Evolutionary conservation across 768 basidiomycete genomes (phyloP).

Genomic region (Mrakia frigida): DNA sequence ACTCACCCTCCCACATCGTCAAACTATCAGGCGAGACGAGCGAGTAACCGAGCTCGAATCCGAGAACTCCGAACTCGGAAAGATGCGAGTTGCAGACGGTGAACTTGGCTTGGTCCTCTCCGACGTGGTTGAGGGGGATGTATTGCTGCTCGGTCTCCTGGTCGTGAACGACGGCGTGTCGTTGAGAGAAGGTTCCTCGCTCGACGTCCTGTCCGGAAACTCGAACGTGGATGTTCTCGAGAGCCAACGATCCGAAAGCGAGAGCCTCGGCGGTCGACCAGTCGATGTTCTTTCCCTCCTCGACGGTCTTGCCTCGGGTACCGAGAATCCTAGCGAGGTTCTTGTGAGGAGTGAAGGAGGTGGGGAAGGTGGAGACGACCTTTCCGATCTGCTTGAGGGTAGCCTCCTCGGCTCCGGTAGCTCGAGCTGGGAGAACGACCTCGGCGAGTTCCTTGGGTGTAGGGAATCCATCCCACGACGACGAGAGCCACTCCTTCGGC

Average conservation of each 20-base stretch:
- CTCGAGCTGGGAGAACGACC: slow-evolving; percentile 78
- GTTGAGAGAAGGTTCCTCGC: slow-evolving; percentile 97
- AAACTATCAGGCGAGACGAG: slow-evolving; percentile 88
- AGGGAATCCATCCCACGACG: slow-evolving; percentile 97
- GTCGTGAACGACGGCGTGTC: slow-evolving; percentile 94
- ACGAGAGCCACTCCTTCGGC: slow-evolving; percentile 93
- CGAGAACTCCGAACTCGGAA: slow-evolving; percentile 89
- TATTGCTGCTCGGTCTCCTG: slow-evolving; percentile 88
- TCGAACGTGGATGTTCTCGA: slow-evolving; percentile 90
- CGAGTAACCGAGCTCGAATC: slow-evolving; percentile 97
- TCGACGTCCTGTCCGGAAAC: slow-evolving; percentile 98
- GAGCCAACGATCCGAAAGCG: slow-evolving; percentile 85
- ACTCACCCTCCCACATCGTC: slow-evolving; percentile 82
- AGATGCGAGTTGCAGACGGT: slow-evolving; percentile 94
- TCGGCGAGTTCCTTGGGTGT: slow-evolving; percentile 93
- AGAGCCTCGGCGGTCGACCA: slow-evolving; percentile 98
- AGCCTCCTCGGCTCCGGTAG: slow-evolving; percentile 73
- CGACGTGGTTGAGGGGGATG: slow-evolving; percentile 80
- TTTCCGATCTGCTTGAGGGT: slow-evolving; percentile 78
- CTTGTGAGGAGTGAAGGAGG: slow-evolving; percentile 78
- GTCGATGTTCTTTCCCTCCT: slow-evolving; percentile 87
- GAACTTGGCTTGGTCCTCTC: slow-evolving; percentile 81
- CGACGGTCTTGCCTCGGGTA: slow-evolving; percentile 80
- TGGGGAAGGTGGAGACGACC: slow-evolving; percentile 77
- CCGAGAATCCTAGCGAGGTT: slow-evolving; percentile 89